These are phyloP conservation scores for Novymonas esmeraldas DNA, from an alignment of 208 protist genomes.

Conservation along the genomic window DNA sequence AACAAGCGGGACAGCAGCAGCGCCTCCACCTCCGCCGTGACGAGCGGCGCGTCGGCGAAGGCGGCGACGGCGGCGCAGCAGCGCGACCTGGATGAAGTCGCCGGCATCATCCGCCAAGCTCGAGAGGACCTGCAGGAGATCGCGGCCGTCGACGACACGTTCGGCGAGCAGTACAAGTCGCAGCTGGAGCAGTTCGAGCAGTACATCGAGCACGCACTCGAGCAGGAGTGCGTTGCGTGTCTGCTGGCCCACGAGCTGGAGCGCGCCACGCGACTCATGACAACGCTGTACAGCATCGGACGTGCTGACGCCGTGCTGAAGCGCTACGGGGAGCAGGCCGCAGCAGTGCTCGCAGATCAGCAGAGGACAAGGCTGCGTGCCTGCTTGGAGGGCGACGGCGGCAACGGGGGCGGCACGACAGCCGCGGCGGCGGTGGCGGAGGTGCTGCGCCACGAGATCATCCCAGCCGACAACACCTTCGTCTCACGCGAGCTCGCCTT, in stretches of 20 bases:
- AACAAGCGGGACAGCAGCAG: not conserved
- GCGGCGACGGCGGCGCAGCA: conserved; percentile 3
- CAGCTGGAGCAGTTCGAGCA: conserved; percentile 61
- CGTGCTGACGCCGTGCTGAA: conserved; percentile 59
- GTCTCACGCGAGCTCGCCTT: conserved; percentile 27
- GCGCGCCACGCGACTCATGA: conserved; percentile 50
- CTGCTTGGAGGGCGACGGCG: not conserved
- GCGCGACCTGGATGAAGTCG: conserved; percentile 28
- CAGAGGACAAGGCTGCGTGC: conserved; percentile 33
- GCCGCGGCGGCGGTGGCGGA: conserved; percentile 26
- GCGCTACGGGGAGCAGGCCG: conserved; percentile 47
- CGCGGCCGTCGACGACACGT: conserved; percentile 51
- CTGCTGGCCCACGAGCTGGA: conserved; percentile 46
- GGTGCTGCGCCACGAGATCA: conserved; percentile 23
- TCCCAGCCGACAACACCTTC: conserved; percentile 24
- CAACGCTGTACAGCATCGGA: conserved; percentile 67
- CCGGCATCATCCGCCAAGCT: conserved; percentile 33
- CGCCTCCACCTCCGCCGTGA: not conserved
- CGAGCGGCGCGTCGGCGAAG: not conserved
- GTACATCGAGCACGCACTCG: conserved; percentile 55
- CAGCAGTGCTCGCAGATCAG: conserved; percentile 24
- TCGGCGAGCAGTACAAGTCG: conserved; percentile 59
- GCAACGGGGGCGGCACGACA: not conserved
- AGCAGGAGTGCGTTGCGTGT: conserved; percentile 60
- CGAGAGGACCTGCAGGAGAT: conserved; percentile 55